These are phyloP conservation scores for Penicillium sp. DNA, from an alignment of 2,329 filamentous ascomycete species.

Conservation along the genomic window DNA sequence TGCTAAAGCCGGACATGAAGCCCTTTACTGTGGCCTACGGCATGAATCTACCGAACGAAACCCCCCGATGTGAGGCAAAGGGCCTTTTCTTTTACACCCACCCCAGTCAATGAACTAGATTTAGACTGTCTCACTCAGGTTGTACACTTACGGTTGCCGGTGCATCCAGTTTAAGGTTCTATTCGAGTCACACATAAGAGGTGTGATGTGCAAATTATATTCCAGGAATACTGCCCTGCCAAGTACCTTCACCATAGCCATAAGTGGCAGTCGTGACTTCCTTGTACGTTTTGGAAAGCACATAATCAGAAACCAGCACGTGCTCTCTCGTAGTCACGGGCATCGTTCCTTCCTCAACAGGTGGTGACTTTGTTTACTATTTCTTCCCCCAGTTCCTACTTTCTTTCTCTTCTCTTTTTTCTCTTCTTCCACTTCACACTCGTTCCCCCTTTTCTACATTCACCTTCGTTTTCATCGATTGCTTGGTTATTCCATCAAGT, in stretches of 20 bases:
- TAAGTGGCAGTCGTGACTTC: slow-evolving; percentile 1
- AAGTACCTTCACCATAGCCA: not conserved
- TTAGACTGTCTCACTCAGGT: slow-evolving; percentile 2
- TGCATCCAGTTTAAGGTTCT: slow-evolving; percentile 4
- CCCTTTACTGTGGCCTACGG: not conserved
- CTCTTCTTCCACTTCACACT: slow-evolving; percentile 1
- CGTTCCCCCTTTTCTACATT: not conserved
- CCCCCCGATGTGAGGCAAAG: not conserved
- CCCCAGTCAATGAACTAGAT: not conserved
- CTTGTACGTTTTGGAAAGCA: not conserved
- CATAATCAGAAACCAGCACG: not conserved
- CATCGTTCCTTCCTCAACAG: slow-evolving; percentile 1
- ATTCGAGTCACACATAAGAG: not conserved
- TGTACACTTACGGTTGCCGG: not conserved
- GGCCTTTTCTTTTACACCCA: not conserved
- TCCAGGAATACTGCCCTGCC: not conserved
- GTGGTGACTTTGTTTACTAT: slow-evolving; percentile 1
- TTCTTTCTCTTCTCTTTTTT: slow-evolving; percentile 1
- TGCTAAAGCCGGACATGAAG: not conserved
- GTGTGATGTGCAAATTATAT: not conserved
- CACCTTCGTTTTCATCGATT: slow-evolving; percentile 4
- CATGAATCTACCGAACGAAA: not conserved
- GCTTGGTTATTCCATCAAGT: not conserved
- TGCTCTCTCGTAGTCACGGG: not conserved
- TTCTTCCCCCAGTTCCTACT: not conserved